phyloP scores from a whole-genome alignment of 179 eudicot genomes.

The Spergularia azorica region DNA sequence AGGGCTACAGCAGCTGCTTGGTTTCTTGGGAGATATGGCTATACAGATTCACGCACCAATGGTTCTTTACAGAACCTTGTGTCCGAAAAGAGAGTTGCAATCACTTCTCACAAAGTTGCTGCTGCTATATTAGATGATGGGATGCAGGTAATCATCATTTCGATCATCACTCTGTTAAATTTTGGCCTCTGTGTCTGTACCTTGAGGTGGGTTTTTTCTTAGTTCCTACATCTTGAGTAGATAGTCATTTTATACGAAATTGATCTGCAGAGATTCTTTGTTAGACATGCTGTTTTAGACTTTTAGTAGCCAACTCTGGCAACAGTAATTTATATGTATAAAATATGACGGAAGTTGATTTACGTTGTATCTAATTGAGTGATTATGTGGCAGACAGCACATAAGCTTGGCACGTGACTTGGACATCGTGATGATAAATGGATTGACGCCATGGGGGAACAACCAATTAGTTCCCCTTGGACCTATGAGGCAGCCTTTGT shows the following conservation, averaged over 20 bases:
- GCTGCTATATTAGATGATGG: slow-evolving; percentile 87
- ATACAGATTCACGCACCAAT: slow-evolving; percentile 29
- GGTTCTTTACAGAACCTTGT: slow-evolving; percentile 27
- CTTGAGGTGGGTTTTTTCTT: not conserved
- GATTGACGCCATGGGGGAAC: slow-evolving; percentile 86
- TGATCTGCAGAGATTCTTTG: not conserved
- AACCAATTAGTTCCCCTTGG: slow-evolving; percentile 68
- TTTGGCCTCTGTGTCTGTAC: not conserved
- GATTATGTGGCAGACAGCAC: slow-evolving; percentile 64
- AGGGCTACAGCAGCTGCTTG: slow-evolving; percentile 62
- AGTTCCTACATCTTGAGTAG: not conserved
- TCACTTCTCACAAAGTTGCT: slow-evolving; percentile 44
- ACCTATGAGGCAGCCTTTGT: slow-evolving; percentile 86
- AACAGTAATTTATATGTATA: not conserved
- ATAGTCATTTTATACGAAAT: not conserved
- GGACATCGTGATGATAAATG: slow-evolving; percentile 95
- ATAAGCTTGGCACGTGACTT: slow-evolving; percentile 68
- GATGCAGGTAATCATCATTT: slow-evolving; percentile 67
- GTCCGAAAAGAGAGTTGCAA: slow-evolving; percentile 31
- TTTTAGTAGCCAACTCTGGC: not conserved
- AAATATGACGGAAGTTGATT: slow-evolving; percentile 6
- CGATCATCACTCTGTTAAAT: not conserved
- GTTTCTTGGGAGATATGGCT: slow-evolving; percentile 60
- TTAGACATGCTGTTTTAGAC: not conserved
- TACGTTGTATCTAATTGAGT: not conserved